Base-by-base conservation (phyloP, 2,329 filamentous ascomycete genomes). In the Botryosphaeria dothidea region DNA sequence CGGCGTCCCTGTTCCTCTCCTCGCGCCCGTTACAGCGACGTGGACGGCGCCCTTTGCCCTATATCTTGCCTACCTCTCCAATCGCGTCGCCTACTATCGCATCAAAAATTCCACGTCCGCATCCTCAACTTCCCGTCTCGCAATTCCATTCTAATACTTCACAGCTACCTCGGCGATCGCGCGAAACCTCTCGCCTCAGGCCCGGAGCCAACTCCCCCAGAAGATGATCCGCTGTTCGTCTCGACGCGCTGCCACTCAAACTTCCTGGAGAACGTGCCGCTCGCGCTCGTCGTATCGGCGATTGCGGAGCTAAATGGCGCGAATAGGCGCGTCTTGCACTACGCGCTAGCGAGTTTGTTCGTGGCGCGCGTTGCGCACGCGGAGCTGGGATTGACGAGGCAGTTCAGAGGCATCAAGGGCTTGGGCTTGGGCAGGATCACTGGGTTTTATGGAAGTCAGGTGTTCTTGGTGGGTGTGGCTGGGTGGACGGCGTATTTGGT, bases 281-380 rank as follows among this genome's bases (percentile, higher is more conserved):
- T 81, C 8, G 75, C 76, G 3, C 70, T 82, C 29, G 67, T 74
- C 3, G 58, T 81, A 15, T 73, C 76, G 3, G 68, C 75, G n/a
- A 64, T 81, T 15, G 80, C 77, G 23, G 81, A 83, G 69, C 66
- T 81, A n/a, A 82, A 82, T 64, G 80, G 80, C 17, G 80, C 74
- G 6, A 73, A 79, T 49, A 67, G 76, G 69, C 73, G 71, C 49
- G 70, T 71, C 13, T 69, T 82, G 65, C 78, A 76, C 62, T 78
- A 71, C 15, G 75, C 74, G 3, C 71, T 82, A 34, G 79, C 74
- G 11, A 66, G 71, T 5, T 69, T 81, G 45, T 70, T 81, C n/a
- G 74, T 75, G 23, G 64, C 78, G 27, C 74, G 80, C 46, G 69
- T 82, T 17, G 64, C 71, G 19, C 79, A 82, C 68, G 71, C 70